These are phyloP conservation scores for Soucietia sequanensis DNA, from an alignment of 805 yeast species.

Conservation along the genomic window DNA sequence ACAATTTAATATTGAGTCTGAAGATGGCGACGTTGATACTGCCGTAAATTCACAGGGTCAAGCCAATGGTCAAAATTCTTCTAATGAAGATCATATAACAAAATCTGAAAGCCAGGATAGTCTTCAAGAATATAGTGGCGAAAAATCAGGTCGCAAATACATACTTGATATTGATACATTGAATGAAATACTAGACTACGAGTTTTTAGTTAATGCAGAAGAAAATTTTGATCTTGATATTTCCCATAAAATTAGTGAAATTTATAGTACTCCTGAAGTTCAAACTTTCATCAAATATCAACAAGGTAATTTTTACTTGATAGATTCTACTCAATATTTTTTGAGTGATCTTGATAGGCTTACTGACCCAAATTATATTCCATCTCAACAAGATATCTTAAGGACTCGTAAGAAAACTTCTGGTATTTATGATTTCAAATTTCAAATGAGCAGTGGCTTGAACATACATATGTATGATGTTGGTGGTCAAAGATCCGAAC, in stretches of 20 bases:
- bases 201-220: constrained; percentile 52
- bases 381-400: constrained; percentile 73
- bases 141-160: constrained; percentile 11
- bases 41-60: constrained; percentile 2
- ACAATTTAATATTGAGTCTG: constrained; percentile 4
- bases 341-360: constrained; percentile 66
- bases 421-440: constrained; percentile 82
- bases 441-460: constrained; percentile 61
- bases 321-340: constrained; percentile 84
- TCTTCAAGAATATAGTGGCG: constrained; percentile 10
- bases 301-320: constrained; percentile 70
- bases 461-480: constrained; percentile 64
- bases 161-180: constrained; percentile 36
- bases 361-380: constrained; percentile 58
- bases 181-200: constrained; percentile 45
- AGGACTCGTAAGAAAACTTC: constrained; percentile 90
- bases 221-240: constrained; percentile 49
- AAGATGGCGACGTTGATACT: constrained; percentile 4
- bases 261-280: constrained; percentile 62
- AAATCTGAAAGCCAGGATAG: constrained; percentile 7
- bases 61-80: no score
- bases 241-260: constrained; percentile 45
- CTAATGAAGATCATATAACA: constrained; percentile 6
- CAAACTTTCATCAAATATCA: constrained; percentile 54
- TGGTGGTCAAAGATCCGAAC: constrained; percentile 94